Evolutionary conservation across 768 basidiomycete species (phyloP).

Genomic region (Psilocybe cyanescens): DNA sequence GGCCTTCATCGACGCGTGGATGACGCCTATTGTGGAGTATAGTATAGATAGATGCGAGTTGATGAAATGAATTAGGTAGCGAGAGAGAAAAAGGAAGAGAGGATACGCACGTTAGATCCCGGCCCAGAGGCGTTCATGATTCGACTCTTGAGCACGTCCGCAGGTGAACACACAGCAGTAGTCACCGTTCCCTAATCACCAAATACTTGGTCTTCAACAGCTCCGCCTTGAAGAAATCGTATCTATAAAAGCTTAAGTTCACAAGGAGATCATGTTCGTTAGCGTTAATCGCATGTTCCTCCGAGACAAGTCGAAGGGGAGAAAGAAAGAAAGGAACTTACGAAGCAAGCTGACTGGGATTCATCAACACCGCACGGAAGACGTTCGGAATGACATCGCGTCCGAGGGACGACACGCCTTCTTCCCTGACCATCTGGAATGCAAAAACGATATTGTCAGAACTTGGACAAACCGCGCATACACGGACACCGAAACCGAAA

Average conservation of each 20-base stretch:
- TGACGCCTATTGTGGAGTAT: slow-evolving; percentile 74
- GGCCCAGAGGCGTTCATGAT: slow-evolving; percentile 91
- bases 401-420: slow-evolving; percentile 74
- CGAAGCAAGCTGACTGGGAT: slow-evolving; percentile 91
- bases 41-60: not conserved
- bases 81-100: not conserved
- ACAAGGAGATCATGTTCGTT: no score
- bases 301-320: not conserved
- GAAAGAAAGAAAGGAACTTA: slow-evolving; percentile 37
- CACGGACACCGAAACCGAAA: no score
- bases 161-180: slow-evolving; percentile 87
- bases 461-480: no score
- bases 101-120: slow-evolving; percentile 65
- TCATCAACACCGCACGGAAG: slow-evolving; percentile 87
- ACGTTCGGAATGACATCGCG: slow-evolving; percentile 87
- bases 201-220: slow-evolving; percentile 74
- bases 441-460: not conserved
- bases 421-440: slow-evolving; percentile 82
- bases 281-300: no score
- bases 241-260: slow-evolving; percentile 42
- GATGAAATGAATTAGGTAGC: no score
- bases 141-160: slow-evolving; percentile 86
- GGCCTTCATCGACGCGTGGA: slow-evolving; percentile 64
- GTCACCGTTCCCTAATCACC: slow-evolving; percentile 75
- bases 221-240: slow-evolving; percentile 91